Evolutionary conservation across 352 stramenopile species (phyloP), one percentile per base, ranked within the genome.

Genomic region (Phytophthora kernoviae): DNA sequence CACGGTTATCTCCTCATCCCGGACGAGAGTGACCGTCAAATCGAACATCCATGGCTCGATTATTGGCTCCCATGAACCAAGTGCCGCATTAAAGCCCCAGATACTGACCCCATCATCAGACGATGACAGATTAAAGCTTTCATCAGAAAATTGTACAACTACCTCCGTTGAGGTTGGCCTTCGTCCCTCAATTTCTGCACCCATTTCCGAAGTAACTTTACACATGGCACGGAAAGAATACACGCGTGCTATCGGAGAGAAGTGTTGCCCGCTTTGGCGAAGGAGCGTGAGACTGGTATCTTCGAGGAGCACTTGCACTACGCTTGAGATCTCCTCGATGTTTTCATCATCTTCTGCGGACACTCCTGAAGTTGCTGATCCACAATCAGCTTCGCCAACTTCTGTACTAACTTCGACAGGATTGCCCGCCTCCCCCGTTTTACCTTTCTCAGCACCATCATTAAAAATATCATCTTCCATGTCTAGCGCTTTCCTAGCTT

Each of bases 11-110:
- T 81, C 82, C 39, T 75, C 52, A 50, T 85, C 65, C 5, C 72
- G 69, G 37, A 68, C 58, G 2, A 84, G 43, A 9, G 49, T 63
- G 0, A 84, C 43, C 1, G 37, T 62, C 14, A 90, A 51, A 37
- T 65, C 72, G 34, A 91, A 94, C 37, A 81, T 88, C 80, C 82
- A 94, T 2, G 87, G 84, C 41, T 94, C 83, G 10, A 93, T 52
- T 14, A 91, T 79, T 1, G 86, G 87, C 46, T 95, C 87, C 84
- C 81, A 94, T 11, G 84, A 84, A 0, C 87, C 84, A 2, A 94
- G 50, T 2, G 83, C 58, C 6, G 79, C 75, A 55, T 94, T 93
- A 32, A 95, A 94, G 17, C 75, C 75, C 84, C 82, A 95, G 9
- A 87, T 57, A 36, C 84, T 93, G 9, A 93, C 53, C 14, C 87